Evolutionary conservation across 208 protist species (phyloP), one percentile per base, ranked within the genome.

Genomic region (Leishmania guyanensis): DNA sequence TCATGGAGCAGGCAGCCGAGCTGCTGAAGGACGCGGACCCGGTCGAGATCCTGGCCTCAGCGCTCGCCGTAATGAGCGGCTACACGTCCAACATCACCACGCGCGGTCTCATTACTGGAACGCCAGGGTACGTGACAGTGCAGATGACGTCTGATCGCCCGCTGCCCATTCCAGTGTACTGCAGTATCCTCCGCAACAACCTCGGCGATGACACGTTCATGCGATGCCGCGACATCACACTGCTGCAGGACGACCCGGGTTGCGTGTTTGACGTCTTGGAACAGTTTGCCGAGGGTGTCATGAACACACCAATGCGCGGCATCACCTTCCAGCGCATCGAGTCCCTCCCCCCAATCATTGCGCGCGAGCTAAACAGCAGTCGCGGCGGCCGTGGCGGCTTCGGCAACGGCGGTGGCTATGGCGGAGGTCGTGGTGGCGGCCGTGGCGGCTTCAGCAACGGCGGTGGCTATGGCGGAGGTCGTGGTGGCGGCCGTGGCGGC

Each of bases 221-320:
- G 77, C 91, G 91, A 22, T 96, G 92, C 81, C 85, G 90, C 43
- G 93, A 96, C 76, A 95, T 98, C 62, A 96, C 93, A 1, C 85
- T 96, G n/a, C 87, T 98, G 70, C 90, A 97, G 85, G 95, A 97
- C 71, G 85, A 89, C 26, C 91, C 92, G 26, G 95, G 95, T 65
- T 96, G 92, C 77, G 95, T 97, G 36, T 97, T 98, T 80, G 95
- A 98, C 72, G 93, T 96, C n/a, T 88, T 89, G 17, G 92, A 97
- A 83, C 87, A 93, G 65, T 89, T 89, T 36, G 90, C 85, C 5
- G 83, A 93, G 8, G 82, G 78, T 64, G 90, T 97, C 29, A 76
- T 97, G 77, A 64, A 75, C 64, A 84, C 88, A 3, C 78, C 81
- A n/a, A 91, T 97, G 62, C 88, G 88, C 53, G 92, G 92, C 17